phyloP scores from a whole-genome alignment of 768 basidiomycete species.

The Mycena epipterygia region DNA sequence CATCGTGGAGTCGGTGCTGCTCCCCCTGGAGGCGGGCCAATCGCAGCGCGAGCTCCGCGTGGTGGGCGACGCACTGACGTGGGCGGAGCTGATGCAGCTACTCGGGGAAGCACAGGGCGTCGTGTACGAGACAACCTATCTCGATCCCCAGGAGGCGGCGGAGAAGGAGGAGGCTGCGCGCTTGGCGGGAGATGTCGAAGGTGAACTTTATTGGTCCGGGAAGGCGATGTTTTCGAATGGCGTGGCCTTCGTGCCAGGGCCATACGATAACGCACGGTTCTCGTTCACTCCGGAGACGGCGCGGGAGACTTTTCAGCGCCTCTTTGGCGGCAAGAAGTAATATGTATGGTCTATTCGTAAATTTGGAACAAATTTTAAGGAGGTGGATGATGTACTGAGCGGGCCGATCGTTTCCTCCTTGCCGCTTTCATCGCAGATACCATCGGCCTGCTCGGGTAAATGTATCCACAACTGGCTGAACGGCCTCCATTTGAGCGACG shows the following conservation, averaged over 20 bases:
- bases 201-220: background rate
- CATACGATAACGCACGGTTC: constrained; percentile 2
- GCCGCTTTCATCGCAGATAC: too few relatives aligned
- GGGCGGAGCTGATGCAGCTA: background rate
- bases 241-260: background rate
- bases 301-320: constrained; percentile 10
- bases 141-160: constrained; percentile 8
- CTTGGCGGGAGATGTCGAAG: background rate
- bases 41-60: constrained; percentile 6
- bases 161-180: constrained; percentile 11
- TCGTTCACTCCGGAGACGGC: constrained; percentile 3
- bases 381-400: too few relatives aligned
- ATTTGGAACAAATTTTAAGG: too few relatives aligned
- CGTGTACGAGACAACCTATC: background rate
- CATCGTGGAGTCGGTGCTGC: background rate
- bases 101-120: constrained; percentile 8
- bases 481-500: too few relatives aligned
- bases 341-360: too few relatives aligned
- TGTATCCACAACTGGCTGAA: too few relatives aligned
- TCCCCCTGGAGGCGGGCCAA: background rate
- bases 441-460: too few relatives aligned
- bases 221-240: background rate
- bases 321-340: background rate
- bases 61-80: constrained; percentile 2
- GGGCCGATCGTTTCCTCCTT: too few relatives aligned